Evolutionary conservation across 2,329 filamentous ascomycete genomes (phyloP).

Genomic region (Orbilia ellipsospora): DNA sequence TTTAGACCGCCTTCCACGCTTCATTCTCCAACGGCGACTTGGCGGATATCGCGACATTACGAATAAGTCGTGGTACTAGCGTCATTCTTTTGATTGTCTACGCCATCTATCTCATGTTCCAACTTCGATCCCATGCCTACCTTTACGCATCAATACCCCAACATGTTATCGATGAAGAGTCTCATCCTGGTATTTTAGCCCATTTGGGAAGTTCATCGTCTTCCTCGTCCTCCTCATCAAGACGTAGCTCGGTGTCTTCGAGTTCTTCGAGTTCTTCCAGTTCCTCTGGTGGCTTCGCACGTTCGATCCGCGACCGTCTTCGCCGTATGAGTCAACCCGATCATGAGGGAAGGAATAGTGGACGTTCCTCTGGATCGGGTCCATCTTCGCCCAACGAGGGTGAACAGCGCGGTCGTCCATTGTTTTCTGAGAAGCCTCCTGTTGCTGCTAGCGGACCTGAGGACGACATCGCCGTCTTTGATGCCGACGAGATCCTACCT

Average conservation of each 20-base stretch:
- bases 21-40: slow-evolving; percentile 74
- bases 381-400: slow-evolving; percentile 27
- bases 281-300: slow-evolving; percentile 49
- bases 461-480: slow-evolving; percentile 40
- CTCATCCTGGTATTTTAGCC: slow-evolving; percentile 80
- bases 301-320: slow-evolving; percentile 49
- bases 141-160: slow-evolving; percentile 93
- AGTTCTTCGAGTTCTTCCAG: slow-evolving; percentile 71
- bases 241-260: slow-evolving; percentile 66
- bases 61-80: slow-evolving; percentile 82
- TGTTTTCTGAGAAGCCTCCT: slow-evolving; percentile 41
- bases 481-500: slow-evolving; percentile 31
- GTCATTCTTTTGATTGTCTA: slow-evolving; percentile 88
- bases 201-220: slow-evolving; percentile 64
- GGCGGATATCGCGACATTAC: slow-evolving; percentile 78
- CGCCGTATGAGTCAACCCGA: slow-evolving; percentile 52
- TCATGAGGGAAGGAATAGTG: slow-evolving; percentile 40
- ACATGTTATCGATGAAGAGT: slow-evolving; percentile 90
- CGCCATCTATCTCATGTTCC: slow-evolving; percentile 85
- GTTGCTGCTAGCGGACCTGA: not conserved
- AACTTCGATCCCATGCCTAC: slow-evolving; percentile 82
- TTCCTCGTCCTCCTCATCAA: slow-evolving; percentile 44
- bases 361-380: slow-evolving; percentile 40
- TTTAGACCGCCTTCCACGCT: slow-evolving; percentile 86
- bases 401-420: slow-evolving; percentile 41